A percentile compares a stretch with the other conserved stretches of the same genome.
phyloP scores from a whole-genome alignment of 2,329 filamentous ascomycete genomes.

The Apiospora rasikravindrae region DNA sequence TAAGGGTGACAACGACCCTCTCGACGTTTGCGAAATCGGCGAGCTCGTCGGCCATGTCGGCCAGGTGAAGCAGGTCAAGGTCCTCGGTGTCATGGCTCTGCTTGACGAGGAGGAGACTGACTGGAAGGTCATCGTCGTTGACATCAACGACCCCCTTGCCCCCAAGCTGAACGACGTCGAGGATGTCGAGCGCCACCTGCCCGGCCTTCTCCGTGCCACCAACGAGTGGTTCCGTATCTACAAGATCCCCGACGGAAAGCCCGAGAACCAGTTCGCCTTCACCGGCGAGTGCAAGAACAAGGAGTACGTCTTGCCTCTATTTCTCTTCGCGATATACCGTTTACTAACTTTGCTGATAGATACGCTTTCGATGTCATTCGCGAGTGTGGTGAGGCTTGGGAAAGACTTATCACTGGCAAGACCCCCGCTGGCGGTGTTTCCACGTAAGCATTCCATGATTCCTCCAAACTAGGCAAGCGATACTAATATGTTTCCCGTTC shows the following conservation, averaged over 20 bases:
- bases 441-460: slow-evolving; percentile 65
- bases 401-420: slow-evolving; percentile 93
- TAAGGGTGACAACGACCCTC: slow-evolving; percentile 98
- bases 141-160: slow-evolving; percentile 95
- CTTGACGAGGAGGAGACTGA: slow-evolving; percentile 99
- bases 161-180: slow-evolving; percentile 97
- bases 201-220: slow-evolving; percentile 93
- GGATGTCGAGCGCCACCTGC: slow-evolving; percentile 98
- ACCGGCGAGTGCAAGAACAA: slow-evolving; percentile 99
- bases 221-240: slow-evolving; percentile 99
- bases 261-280: slow-evolving; percentile 99
- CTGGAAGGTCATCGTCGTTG: slow-evolving; percentile 99
- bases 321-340: neutral
- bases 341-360: slow-evolving; percentile 47
- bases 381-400: slow-evolving; percentile 97
- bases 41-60: slow-evolving; percentile 96
- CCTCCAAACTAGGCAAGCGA: slow-evolving; percentile 19
- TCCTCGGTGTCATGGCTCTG: slow-evolving; percentile 98
- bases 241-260: slow-evolving; percentile 99
- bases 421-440: slow-evolving; percentile 76
- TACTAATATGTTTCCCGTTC: slow-evolving; percentile 37
- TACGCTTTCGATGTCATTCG: slow-evolving; percentile 95
- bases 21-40: slow-evolving; percentile 99
- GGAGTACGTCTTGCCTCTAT: slow-evolving; percentile 62
- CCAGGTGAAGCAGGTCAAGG: slow-evolving; percentile 99